Percentiles rank a stretch among this genome's conserved stretches.
Evolutionary conservation across 2,329 filamentous ascomycete species (phyloP).

Genomic region (Emericellopsis cladophorae): DNA sequence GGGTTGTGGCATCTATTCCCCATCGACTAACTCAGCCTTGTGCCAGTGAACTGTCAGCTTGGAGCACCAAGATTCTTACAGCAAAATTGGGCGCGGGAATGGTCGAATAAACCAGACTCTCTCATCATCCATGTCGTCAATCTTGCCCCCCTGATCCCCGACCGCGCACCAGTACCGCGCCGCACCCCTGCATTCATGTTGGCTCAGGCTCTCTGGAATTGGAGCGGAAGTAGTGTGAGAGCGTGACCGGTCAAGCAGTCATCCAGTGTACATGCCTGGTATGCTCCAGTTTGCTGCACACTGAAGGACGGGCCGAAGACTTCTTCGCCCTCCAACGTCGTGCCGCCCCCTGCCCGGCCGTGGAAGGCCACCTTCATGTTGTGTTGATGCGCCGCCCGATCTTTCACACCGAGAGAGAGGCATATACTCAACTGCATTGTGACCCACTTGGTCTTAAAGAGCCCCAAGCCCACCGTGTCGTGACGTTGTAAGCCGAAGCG

Average conservation of each 20-base stretch:
- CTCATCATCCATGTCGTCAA: neutral
- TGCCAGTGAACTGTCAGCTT: neutral
- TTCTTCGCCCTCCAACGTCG: neutral
- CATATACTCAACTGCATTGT: neutral
- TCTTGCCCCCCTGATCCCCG: neutral
- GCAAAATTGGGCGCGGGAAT: neutral
- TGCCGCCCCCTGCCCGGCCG: neutral
- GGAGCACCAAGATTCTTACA: neutral
- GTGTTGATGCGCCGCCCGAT: neutral
- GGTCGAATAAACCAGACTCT: neutral
- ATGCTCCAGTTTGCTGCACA: neutral
- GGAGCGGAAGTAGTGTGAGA: neutral
- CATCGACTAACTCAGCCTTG: too few relatives aligned
- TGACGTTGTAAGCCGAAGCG: neutral
- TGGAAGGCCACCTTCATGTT: neutral
- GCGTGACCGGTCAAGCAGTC: neutral
- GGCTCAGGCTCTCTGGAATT: neutral
- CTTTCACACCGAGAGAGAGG: neutral
- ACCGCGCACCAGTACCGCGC: neutral
- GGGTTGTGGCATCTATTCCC: too few relatives aligned
- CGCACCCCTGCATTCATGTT: neutral
- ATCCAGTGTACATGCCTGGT: neutral
- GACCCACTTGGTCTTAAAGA: neutral
- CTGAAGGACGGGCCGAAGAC: neutral
- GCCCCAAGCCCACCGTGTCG: neutral